These are phyloP conservation scores for Rhipidocladum racemiflorum DNA, from an alignment of 176 grass and related monocot genomes.

Conservation along the genomic window DNA sequence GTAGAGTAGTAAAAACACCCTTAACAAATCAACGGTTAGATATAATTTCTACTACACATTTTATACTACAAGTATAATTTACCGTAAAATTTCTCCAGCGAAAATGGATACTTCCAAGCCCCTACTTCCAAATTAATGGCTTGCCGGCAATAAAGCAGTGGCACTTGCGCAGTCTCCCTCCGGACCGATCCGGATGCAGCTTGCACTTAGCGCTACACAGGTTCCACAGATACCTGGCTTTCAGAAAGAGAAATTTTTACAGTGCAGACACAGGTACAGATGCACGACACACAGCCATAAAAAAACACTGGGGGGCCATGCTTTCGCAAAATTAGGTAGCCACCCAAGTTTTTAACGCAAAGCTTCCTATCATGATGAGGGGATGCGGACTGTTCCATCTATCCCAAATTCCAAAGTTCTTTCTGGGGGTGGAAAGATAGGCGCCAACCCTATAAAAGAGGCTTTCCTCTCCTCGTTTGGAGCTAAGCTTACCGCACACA, in stretches of 20 bases:
- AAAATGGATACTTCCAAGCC: not conserved
- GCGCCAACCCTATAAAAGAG: conserved; percentile 54
- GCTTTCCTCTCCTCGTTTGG: conserved; percentile 21
- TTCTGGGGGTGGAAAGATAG: conserved; percentile 6
- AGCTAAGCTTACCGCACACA: conserved; percentile 36
- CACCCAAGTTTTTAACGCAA: conserved; percentile 9
- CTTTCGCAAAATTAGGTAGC: conserved; percentile 41
- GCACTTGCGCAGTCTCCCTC: not conserved
- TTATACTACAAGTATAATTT: no score
- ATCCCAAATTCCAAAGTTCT: conserved; percentile 47
- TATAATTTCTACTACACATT: no score
- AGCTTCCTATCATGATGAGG: conserved; percentile 58
- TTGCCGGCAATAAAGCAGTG: not conserved
- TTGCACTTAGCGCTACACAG: not conserved
- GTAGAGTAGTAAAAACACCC: no score
- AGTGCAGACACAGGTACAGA: not conserved
- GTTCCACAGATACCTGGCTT: not conserved
- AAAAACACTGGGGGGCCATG: conserved; percentile 1
- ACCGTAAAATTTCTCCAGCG: no score
- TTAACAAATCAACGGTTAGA: no score
- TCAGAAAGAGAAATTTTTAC: not conserved
- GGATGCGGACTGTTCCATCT: conserved; percentile 45
- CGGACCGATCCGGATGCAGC: not conserved
- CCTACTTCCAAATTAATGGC: not conserved
- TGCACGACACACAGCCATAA: not conserved